Base-by-base conservation (phyloP, 208 protist species). In the Wallacemonas rigidus region DNA sequence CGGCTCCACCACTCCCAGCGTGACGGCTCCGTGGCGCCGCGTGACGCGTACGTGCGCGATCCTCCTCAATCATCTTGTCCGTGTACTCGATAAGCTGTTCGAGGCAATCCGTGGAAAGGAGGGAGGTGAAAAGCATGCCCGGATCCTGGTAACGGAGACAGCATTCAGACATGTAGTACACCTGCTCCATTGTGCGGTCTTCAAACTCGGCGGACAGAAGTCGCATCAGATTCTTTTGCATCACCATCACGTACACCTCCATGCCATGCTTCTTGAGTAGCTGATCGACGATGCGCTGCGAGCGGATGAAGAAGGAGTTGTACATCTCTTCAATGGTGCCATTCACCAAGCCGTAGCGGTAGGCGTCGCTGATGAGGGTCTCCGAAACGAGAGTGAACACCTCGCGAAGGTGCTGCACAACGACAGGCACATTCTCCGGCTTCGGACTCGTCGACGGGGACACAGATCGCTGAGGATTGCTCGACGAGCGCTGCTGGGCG, bases 321-420 rank as follows among this genome's bases (percentile, higher is more conserved):
- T 83, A 91, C 78, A 91, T 85, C 5, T 92, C 81, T 12, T 81
- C 75, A 7, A 87, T 70, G 14, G 74, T 81, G 36, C 63, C 60
- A 70, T 77, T 82, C 17, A 91, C 69, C 14, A 83, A 69, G 7
- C 87, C 89, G 35, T 68, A 79, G 63, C 81, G 84, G 53, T 85
- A 94, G 38, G 89, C 81, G 72, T 82, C 80, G 3, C 76, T 72
- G 75, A 87, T 83, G 44, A 94, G 79, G 1, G 80, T 71, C 43
- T 77, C 67, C 14, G 86, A 72, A 57, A 92, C 54, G 2, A 82
- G 51, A 57, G 85, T 84, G 69, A 94, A 94, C 61, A 86, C 81
- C 58, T 87, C 74, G 6, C 79, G 80, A 26, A 94, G 76, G 54
- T 94, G 82, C 64, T 57, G 61, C 55, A 94, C 72, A 9, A 81